These are phyloP conservation scores for Diaporthe aspalathi DNA, from an alignment of 2,329 filamentous ascomycete species.

Conservation along the genomic window DNA sequence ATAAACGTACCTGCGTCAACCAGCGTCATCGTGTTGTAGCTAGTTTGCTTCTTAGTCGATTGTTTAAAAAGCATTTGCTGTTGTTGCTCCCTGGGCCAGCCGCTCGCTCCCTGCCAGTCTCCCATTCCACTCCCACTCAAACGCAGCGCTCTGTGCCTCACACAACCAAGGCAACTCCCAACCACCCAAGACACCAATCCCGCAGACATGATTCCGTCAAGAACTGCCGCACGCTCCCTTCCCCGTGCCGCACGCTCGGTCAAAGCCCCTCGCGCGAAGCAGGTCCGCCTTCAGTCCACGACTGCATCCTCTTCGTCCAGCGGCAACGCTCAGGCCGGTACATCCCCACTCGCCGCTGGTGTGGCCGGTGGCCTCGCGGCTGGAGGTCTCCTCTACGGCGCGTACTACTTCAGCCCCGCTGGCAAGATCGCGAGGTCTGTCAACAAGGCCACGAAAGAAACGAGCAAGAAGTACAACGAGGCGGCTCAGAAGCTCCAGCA, in stretches of 20 bases:
- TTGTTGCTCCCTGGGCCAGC: neutral
- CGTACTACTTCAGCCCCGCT: slow-evolving; percentile 46
- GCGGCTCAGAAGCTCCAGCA: slow-evolving; percentile 71
- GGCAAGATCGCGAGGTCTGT: slow-evolving; percentile 47
- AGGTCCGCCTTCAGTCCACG: slow-evolving; percentile 37
- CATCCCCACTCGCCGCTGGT: slow-evolving; percentile 29
- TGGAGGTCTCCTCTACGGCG: slow-evolving; percentile 34
- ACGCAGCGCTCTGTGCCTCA: neutral
- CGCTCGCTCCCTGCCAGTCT: no score
- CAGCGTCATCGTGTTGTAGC: slow-evolving; percentile 8
- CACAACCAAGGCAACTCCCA: neutral
- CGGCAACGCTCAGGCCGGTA: neutral
- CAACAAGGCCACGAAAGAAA: slow-evolving; percentile 58
- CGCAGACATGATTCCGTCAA: slow-evolving; percentile 35
- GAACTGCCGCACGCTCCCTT: slow-evolving; percentile 34
- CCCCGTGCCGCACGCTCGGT: slow-evolving; percentile 29
- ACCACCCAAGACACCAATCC: neutral
- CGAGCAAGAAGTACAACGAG: slow-evolving; percentile 69
- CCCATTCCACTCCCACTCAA: neutral
- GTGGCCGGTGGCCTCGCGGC: slow-evolving; percentile 33
- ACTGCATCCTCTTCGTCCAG: slow-evolving; percentile 30
- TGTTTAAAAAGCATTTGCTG: neutral
- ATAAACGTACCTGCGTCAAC: slow-evolving; percentile 6
- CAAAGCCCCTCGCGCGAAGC: slow-evolving; percentile 19
- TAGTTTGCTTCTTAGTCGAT: neutral